Evolutionary conservation across 108 stramenopile genomes (phyloP).

Genomic region (Schizochytrium sp.): DNA sequence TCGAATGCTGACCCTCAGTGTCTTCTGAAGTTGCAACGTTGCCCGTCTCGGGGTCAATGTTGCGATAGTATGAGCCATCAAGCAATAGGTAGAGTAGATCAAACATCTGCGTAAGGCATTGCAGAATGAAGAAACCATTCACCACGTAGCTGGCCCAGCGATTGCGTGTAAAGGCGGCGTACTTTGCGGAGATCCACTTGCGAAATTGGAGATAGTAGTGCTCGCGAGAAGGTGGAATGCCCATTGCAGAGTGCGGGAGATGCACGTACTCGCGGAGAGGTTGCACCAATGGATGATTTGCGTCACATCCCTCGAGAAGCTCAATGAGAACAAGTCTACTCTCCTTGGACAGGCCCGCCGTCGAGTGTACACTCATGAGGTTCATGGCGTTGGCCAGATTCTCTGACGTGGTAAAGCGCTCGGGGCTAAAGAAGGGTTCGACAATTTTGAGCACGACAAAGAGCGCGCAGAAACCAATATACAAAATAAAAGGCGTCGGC

Average conservation of each 20-base stretch:
- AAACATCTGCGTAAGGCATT: not conserved
- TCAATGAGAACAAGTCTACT: not conserved
- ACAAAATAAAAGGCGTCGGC: not conserved
- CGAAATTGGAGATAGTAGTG: not conserved
- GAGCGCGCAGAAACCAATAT: not conserved
- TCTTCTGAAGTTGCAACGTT: not conserved
- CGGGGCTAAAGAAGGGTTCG: not conserved
- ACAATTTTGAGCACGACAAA: not conserved
- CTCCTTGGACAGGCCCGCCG: not conserved
- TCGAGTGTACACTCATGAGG: not conserved
- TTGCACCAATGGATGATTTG: not conserved
- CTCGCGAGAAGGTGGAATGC: not conserved
- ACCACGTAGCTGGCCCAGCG: not conserved
- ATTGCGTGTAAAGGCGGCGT: not conserved
- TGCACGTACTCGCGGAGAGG: not conserved
- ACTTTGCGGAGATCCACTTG: not conserved
- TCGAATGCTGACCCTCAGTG: not conserved
- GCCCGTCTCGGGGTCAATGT: not conserved
- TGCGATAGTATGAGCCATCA: not conserved
- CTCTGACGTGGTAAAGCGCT: not conserved
- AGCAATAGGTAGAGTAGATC: not conserved
- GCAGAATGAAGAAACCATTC: not conserved
- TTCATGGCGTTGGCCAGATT: slow-evolving; percentile 11
- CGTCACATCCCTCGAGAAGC: not conserved
- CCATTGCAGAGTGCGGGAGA: not conserved